Evolutionary conservation across 2,329 filamentous ascomycete genomes (phyloP), one percentile per base, ranked within the genome.

Genomic region (Monosporascus ibericus): DNA sequence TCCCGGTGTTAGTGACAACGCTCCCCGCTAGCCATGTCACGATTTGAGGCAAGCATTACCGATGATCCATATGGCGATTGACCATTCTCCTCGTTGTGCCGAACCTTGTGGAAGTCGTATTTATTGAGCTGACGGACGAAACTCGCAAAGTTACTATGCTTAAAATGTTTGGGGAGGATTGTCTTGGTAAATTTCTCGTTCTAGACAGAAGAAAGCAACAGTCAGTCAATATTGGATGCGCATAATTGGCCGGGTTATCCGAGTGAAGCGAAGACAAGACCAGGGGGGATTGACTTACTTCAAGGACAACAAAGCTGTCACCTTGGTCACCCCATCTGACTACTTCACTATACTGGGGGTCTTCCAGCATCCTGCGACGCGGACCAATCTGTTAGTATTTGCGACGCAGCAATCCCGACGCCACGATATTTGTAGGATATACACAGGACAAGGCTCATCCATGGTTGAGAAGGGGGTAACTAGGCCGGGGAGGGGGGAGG

Each of bases 261-360:
- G 44, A 47, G 40, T 47, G 44, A 52, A 38, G 50, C n/a, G 25
- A 49, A 17, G 50, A 46, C 42, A 20, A 42, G 9, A 2, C 5
- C 14, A 24, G 11, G 4, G 9, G 18, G 18, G 14, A 4, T 42
- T 5, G 14, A 42, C 78, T 52, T 79, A 96, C 94, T 83, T 99
- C 94, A 50, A 97, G 78, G 48, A 99, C 95, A 53, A 99, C 92
- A 67, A 99, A 99, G 62, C 91, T 96, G 67, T 96, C 90, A 50
- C 91, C 92, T 58, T 92, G 87, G 61, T 95, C 90, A 55, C 92
- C 92, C 94, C 94, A 99, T 72, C 92, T 82, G 48, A 97, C 94
- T 55, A 97, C 92, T 55, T 88, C 87, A 63, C 92, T 85, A 70
- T 99, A 95, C 50, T 90, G 86, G 37, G 92, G 92, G 66, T 95